Evolutionary conservation across 2,329 filamentous ascomycete genomes (phyloP).

Genomic region (Fusarium robinianum): DNA sequence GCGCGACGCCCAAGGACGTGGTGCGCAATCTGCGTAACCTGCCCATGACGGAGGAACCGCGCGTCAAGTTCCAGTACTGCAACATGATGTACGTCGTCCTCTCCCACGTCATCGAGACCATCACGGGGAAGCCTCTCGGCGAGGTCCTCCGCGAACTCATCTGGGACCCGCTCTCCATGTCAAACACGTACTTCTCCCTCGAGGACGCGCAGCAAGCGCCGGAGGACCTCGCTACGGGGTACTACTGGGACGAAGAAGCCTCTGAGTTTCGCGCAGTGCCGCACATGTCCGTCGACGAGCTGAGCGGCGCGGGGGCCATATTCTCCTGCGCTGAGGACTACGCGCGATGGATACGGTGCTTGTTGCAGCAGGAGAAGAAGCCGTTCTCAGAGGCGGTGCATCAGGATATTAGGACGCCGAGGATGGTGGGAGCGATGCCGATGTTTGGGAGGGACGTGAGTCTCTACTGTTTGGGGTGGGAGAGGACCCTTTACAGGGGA

Average conservation of each 20-base stretch:
- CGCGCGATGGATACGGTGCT: conserved; percentile 54
- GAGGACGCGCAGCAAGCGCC: conserved; percentile 33
- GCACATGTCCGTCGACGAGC: conserved; percentile 33
- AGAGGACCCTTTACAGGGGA: conserved; percentile 30
- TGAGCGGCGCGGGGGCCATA: conserved; percentile 47
- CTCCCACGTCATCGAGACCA: conserved; percentile 51
- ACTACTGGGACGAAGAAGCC: conserved; percentile 44
- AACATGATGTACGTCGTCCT: conserved; percentile 55
- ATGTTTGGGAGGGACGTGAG: conserved; percentile 21
- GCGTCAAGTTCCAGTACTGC: conserved; percentile 53
- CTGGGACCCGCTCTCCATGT: conserved; percentile 54
- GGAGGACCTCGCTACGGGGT: conserved; percentile 47
- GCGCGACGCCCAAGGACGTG: conserved; percentile 41
- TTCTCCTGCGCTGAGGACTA: conserved; percentile 57
- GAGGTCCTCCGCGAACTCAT: conserved; percentile 48
- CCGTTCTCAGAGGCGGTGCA: conserved; percentile 36
- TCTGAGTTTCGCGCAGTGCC: conserved; percentile 34
- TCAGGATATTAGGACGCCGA: conserved; percentile 38
- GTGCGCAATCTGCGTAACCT: conserved; percentile 52
- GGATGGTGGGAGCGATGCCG: conserved; percentile 39
- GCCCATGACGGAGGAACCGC: conserved; percentile 48
- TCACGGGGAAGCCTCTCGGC: conserved; percentile 45
- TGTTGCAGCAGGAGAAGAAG: conserved; percentile 42
- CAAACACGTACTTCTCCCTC: conserved; percentile 44
- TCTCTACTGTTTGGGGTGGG: conserved; percentile 41